Conservation (phyloP, 2,329 filamentous ascomycete species). For the Raffaelea arxii region DNA sequence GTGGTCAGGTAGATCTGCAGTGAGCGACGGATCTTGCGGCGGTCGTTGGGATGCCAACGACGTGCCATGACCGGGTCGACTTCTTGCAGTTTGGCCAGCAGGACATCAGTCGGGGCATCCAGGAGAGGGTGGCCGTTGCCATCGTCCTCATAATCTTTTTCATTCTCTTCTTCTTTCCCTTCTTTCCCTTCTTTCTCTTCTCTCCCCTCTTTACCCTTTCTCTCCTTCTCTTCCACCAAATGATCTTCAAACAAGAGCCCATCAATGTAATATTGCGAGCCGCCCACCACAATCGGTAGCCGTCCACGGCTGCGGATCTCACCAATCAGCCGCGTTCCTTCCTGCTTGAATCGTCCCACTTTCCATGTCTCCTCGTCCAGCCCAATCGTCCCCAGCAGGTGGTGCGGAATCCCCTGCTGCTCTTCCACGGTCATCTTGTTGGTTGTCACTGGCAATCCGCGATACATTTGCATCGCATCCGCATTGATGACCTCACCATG, state of each 20-base stretch:
- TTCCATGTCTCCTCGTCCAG: slow-evolving; percentile 74
- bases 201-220: slow-evolving; percentile 9
- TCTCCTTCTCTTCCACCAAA: slow-evolving; percentile 37
- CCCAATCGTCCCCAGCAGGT: slow-evolving; percentile 71
- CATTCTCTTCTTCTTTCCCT: not conserved
- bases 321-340: slow-evolving; percentile 58
- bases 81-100: slow-evolving; percentile 63
- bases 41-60: slow-evolving; percentile 89
- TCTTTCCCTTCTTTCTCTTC: slow-evolving; percentile 14
- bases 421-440: slow-evolving; percentile 79
- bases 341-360: slow-evolving; percentile 65
- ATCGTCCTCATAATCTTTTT: not conserved
- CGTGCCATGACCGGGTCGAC: slow-evolving; percentile 85
- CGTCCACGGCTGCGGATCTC: slow-evolving; percentile 72
- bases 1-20: slow-evolving; percentile 84
- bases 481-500: slow-evolving; percentile 94
- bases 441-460: slow-evolving; percentile 84
- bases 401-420: slow-evolving; percentile 72
- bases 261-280: slow-evolving; percentile 92
- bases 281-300: slow-evolving; percentile 83
- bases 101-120: slow-evolving; percentile 56
- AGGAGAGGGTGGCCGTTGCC: slow-evolving; percentile 56
- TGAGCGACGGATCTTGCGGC: slow-evolving; percentile 79
- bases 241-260: slow-evolving; percentile 73
- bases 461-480: slow-evolving; percentile 97